phyloP scores from a whole-genome alignment of 2,329 filamentous ascomycete genomes.

The Colletotrichum sp. region DNA sequence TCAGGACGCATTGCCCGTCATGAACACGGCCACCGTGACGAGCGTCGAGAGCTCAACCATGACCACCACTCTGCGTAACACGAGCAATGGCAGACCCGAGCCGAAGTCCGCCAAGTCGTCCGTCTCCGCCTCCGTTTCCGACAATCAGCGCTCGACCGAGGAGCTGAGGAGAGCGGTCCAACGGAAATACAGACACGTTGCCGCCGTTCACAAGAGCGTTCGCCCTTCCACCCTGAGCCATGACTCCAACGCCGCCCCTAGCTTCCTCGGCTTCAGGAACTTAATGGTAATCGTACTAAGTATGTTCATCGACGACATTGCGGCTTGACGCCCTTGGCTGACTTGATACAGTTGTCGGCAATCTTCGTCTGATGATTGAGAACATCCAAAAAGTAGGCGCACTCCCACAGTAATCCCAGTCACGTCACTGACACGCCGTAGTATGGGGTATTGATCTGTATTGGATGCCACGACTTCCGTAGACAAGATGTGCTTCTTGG shows the following conservation, averaged over 20 bases:
- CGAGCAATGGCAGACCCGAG: slow-evolving; percentile 21
- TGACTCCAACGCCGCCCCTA: slow-evolving; percentile 76
- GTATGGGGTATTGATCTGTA: slow-evolving; percentile 95
- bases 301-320: slow-evolving; percentile 44
- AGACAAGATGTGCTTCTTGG: slow-evolving; percentile 79
- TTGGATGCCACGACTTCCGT: slow-evolving; percentile 88
- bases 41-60: slow-evolving; percentile 18
- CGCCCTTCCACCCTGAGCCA: slow-evolving; percentile 85
- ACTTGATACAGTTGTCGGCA: slow-evolving; percentile 75
- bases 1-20: slow-evolving; percentile 22
- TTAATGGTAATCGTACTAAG: slow-evolving; percentile 92
- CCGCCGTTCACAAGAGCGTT: slow-evolving; percentile 77
- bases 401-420: slow-evolving; percentile 12
- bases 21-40: slow-evolving; percentile 48
- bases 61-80: slow-evolving; percentile 8
- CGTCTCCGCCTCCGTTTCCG: slow-evolving; percentile 4
- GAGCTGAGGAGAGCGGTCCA: slow-evolving; percentile 43
- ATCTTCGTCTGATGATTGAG: slow-evolving; percentile 92
- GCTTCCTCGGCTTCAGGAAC: slow-evolving; percentile 93
- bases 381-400: slow-evolving; percentile 85
- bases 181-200: slow-evolving; percentile 89
- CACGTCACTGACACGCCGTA: slow-evolving; percentile 37
- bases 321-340: slow-evolving; percentile 4
- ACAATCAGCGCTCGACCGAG: slow-evolving; percentile 22
- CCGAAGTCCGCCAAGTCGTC: slow-evolving; percentile 12